phyloP scores from a whole-genome alignment of 2,329 filamentous ascomycete species.

The Neonectria neomacrospora region DNA sequence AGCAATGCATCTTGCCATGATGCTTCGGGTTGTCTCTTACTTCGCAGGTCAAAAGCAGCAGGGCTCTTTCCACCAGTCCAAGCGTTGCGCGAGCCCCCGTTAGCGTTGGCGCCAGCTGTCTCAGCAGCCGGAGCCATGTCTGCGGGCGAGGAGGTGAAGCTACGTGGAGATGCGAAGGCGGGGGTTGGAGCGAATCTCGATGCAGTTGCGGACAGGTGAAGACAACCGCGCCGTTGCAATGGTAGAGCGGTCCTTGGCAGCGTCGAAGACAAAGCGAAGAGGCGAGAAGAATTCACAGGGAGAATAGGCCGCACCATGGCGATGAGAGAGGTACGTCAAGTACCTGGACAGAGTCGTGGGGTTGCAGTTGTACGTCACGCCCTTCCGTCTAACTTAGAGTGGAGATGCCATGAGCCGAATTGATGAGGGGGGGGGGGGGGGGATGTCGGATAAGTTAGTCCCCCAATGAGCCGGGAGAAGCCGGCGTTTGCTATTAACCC shows the following conservation, averaged over 20 bases:
- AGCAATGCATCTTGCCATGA: neutral
- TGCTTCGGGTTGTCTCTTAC: constrained; percentile 42
- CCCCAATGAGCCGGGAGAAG: constrained; percentile 15
- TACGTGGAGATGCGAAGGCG: constrained; percentile 7
- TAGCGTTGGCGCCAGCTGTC: constrained; percentile 5
- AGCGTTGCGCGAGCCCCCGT: constrained; percentile 41
- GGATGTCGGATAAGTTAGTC: constrained; percentile 8
- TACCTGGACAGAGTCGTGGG: neutral
- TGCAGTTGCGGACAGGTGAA: neutral
- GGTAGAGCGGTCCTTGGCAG: neutral
- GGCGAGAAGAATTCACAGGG: constrained; percentile 2
- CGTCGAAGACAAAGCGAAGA: neutral
- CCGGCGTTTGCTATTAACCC: constrained; percentile 9
- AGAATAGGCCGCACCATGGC: constrained; percentile 18
- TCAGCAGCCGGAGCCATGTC: constrained; percentile 30
- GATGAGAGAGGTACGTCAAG: neutral
- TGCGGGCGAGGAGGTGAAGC: constrained; percentile 24
- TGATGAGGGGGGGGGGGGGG: too few species aligned
- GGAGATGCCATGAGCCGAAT: constrained; percentile 19
- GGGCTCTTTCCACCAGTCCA: constrained; percentile 54
- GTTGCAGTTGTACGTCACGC: constrained; percentile 9
- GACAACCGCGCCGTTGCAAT: constrained; percentile 3
- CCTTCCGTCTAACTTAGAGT: neutral
- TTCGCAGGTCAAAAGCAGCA: constrained; percentile 54
- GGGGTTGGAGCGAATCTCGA: neutral